Evolutionary conservation across 352 stramenopile genomes (phyloP).

Genomic region (Peronospora tabacina): DNA sequence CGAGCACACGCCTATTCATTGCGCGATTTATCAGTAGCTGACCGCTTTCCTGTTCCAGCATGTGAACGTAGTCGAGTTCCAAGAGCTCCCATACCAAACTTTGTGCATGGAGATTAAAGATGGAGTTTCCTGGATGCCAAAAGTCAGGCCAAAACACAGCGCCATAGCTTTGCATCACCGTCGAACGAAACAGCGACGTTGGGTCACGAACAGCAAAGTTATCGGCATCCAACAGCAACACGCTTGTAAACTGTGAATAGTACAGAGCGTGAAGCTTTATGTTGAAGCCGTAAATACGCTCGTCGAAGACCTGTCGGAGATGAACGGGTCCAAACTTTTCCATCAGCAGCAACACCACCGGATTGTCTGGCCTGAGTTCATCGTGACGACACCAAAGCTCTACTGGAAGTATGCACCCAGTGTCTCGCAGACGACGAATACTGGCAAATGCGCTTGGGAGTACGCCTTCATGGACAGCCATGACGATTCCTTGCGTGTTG

Average conservation of each 20-base stretch:
- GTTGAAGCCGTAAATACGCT: conserved; percentile 41
- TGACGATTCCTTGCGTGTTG: conserved; percentile 33
- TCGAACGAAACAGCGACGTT: conserved; percentile 33
- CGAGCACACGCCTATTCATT: conserved; percentile 26
- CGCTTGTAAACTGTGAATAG: conserved; percentile 40
- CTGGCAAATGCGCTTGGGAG: conserved; percentile 45
- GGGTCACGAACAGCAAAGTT: conserved; percentile 41
- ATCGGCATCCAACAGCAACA: conserved; percentile 43
- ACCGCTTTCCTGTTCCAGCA: conserved; percentile 47
- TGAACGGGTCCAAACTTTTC: conserved; percentile 29
- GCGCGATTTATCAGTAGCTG: conserved; percentile 39
- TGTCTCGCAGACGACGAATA: conserved; percentile 33
- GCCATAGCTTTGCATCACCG: conserved; percentile 24
- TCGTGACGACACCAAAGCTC: conserved; percentile 52
- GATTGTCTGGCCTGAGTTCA: conserved; percentile 34
- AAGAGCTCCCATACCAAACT: conserved; percentile 49
- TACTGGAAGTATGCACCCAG: conserved; percentile 35
- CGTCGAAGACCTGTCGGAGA: conserved; percentile 41
- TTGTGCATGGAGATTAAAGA: conserved; percentile 54
- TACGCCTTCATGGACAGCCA: conserved; percentile 38
- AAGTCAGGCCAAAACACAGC: conserved; percentile 51
- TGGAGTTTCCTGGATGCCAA: conserved; percentile 41
- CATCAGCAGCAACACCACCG: conserved; percentile 28
- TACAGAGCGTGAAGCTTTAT: conserved; percentile 47
- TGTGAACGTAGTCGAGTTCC: conserved; percentile 35